A percentile compares a stretch with the other conserved stretches of the same genome.
phyloP scores from a whole-genome alignment of 176 grass and related monocot genomes.

The Hsuehochloa calcarea region DNA sequence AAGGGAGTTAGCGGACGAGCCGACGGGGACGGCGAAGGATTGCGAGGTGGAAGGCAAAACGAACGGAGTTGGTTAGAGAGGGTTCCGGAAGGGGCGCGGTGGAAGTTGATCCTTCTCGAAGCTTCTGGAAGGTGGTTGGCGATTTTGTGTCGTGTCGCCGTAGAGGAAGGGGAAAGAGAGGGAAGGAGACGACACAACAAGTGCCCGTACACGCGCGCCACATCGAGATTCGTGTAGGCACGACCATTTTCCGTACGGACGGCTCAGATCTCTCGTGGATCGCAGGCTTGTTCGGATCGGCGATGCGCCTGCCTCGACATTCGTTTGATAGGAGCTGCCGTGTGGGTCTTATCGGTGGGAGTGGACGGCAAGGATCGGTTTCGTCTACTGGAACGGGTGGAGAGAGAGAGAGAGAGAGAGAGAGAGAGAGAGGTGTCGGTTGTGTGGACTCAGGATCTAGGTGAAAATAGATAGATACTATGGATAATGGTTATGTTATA shows the following conservation, averaged over 20 bases:
- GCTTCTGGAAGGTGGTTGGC: neutral
- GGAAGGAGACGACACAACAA: too few relatives aligned
- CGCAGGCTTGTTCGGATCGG: neutral
- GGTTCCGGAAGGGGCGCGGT: neutral
- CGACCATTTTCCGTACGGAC: neutral
- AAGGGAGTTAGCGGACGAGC: neutral
- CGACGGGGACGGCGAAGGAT: neutral
- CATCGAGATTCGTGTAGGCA: neutral
- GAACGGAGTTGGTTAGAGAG: neutral
- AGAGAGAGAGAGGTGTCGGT: too few relatives aligned
- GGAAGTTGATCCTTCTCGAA: constrained; percentile 9
- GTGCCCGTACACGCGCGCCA: too few relatives aligned
- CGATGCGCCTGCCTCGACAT: neutral
- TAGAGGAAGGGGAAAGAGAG: neutral
- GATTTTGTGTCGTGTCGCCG: neutral
- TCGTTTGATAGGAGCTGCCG: neutral
- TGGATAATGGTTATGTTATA: too few relatives aligned
- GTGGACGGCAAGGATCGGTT: neutral
- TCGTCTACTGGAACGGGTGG: neutral
- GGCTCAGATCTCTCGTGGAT: too few relatives aligned
- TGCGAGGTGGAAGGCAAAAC: neutral
- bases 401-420: too few relatives aligned
- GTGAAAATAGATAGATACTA: too few relatives aligned
- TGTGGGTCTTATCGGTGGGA: neutral
- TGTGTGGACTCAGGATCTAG: neutral